Percentiles rank a stretch among this genome's conserved stretches.
phyloP scores from a whole-genome alignment of 2,329 filamentous ascomycete genomes.

The Monilinia fructicola region DNA sequence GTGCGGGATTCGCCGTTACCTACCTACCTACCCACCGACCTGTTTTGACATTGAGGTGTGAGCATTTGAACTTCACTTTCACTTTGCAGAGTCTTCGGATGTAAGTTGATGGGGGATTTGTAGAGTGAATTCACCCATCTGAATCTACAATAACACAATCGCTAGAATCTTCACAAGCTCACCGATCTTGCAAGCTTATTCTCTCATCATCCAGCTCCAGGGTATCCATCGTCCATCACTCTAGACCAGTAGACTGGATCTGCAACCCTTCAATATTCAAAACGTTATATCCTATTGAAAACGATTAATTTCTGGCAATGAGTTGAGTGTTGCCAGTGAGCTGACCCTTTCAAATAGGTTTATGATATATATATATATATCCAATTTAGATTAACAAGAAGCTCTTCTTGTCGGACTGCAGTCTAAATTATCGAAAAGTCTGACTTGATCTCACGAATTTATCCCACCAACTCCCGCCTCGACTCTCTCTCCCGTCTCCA shows the following conservation, averaged over 20 bases:
- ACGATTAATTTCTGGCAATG: neutral
- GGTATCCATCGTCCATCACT: neutral
- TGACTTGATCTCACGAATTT: neutral
- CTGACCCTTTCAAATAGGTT: neutral
- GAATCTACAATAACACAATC: too few species aligned
- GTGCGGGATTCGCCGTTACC: too few species aligned
- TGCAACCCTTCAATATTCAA: neutral
- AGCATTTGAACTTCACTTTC: neutral
- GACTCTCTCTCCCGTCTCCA: conserved; percentile 52
- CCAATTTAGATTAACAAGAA: neutral
- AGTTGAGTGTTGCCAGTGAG: neutral
- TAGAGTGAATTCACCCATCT: too few species aligned
- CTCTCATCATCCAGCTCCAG: neutral
- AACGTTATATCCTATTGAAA: neutral
- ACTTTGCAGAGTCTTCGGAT: neutral
- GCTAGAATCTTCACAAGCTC: neutral
- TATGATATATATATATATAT: neutral
- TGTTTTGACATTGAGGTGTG: too few species aligned
- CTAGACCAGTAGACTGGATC: neutral
- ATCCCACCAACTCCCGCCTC: conserved; percentile 26
- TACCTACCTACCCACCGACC: too few species aligned
- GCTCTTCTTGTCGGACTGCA: neutral
- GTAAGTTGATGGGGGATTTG: too few species aligned
- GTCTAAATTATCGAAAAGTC: neutral
- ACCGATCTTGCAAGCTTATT: conserved; percentile 20